Percentiles rank a stretch among this genome's conserved stretches.
Evolutionary conservation across 805 yeast genomes (phyloP).

Genomic region (Monosporozyma servazzii): DNA sequence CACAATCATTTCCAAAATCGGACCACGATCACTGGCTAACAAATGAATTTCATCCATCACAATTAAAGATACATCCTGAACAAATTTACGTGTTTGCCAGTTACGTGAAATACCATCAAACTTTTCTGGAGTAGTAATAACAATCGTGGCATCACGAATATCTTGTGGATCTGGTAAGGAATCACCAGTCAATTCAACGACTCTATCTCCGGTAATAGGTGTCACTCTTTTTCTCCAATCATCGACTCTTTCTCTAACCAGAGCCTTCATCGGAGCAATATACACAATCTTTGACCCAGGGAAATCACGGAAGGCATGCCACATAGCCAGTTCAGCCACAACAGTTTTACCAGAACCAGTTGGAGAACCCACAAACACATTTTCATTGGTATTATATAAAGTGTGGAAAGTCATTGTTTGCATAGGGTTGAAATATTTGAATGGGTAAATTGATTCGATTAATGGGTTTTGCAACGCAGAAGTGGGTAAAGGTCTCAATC

Average conservation of each 20-base stretch:
- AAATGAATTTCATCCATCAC: conserved; percentile 96
- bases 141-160: conserved; percentile 71
- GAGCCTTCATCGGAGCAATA: conserved; percentile 88
- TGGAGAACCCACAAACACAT: conserved; percentile 92
- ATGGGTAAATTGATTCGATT: conserved; percentile 64
- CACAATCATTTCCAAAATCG: conserved; percentile 89
- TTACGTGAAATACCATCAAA: conserved; percentile 97
- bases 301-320: conserved; percentile 84
- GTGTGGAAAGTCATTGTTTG: conserved; percentile 95
- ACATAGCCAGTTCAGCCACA: conserved; percentile 92
- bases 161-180: conserved; percentile 82
- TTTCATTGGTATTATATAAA: conserved; percentile 65
- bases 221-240: conserved; percentile 70
- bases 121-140: conserved; percentile 91
- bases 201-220: conserved; percentile 87
- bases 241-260: conserved; percentile 94
- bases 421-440: conserved; percentile 93
- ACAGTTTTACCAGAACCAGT: conserved; percentile 98
- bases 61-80: conserved; percentile 71
- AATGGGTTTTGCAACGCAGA: conserved; percentile 63
- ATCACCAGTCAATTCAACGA: conserved; percentile 88
- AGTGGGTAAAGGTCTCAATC: conserved; percentile 78
- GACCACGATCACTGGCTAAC: conserved; percentile 95
- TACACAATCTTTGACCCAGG: conserved; percentile 84
- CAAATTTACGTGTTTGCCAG: conserved; percentile 74